Conservation (phyloP, 768 basidiomycete species). For the Hygrocybe punicea region DNA sequence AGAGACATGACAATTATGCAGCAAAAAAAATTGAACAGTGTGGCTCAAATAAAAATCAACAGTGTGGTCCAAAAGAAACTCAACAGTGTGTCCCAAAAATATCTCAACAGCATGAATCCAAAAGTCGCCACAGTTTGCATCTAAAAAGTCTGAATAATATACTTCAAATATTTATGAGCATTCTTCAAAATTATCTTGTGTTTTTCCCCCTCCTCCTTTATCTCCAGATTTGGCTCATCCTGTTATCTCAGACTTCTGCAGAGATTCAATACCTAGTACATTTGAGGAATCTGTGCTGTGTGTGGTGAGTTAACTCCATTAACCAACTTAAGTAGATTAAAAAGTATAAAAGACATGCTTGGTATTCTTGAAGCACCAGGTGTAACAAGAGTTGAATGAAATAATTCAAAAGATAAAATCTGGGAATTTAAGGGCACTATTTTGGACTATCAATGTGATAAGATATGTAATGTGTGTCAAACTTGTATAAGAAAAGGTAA, state of each 20-base stretch:
- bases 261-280: background rate
- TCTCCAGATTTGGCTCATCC: background rate
- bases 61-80: too few species aligned
- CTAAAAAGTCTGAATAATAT: background rate
- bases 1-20: background rate
- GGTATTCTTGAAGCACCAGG: conserved; percentile 4
- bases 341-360: conserved; percentile 2
- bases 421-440: conserved; percentile 15
- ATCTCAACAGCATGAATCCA: too few species aligned
- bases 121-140: too few species aligned
- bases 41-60: too few species aligned
- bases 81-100: too few species aligned
- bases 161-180: conserved; percentile 2
- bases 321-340: conserved; percentile 6
- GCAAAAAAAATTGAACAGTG: background rate
- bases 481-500: background rate
- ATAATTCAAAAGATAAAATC: conserved; percentile 5
- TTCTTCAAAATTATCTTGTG: conserved; percentile 12
- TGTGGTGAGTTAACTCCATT: conserved; percentile 22
- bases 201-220: background rate
- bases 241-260: conserved; percentile 3
- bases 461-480: conserved; percentile 11
- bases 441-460: conserved; percentile 7
- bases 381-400: conserved; percentile 5
- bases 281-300: conserved; percentile 32